Conservation (phyloP, 208 protist genomes). For the Blechomonas ayalai region DNA sequence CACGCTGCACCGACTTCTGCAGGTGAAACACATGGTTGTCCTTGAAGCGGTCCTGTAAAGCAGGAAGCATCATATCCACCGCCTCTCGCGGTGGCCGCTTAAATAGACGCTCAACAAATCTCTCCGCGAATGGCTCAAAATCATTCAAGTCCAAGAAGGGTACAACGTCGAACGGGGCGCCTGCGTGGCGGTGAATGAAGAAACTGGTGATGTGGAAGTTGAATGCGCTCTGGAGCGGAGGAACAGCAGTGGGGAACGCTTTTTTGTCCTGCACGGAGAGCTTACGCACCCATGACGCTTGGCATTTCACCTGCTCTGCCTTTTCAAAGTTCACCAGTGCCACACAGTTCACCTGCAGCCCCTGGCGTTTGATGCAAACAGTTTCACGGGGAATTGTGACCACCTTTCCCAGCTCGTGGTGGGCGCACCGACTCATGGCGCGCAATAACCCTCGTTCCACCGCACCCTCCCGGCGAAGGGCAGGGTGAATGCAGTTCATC, state of each 20-base stretch:
- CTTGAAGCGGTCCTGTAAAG: constrained; percentile 43
- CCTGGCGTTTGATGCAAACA: constrained; percentile 32
- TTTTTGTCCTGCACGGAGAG: not conserved
- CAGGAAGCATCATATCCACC: constrained; percentile 52
- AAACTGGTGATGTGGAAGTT: constrained; percentile 74
- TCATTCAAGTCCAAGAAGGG: constrained; percentile 54
- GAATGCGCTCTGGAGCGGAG: not conserved
- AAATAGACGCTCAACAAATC: constrained; percentile 64
- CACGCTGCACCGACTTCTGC: constrained; percentile 28
- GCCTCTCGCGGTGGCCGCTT: constrained; percentile 27
- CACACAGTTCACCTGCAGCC: constrained; percentile 49
- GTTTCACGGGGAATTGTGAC: constrained; percentile 38
- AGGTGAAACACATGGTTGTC: constrained; percentile 20
- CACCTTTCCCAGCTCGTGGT: constrained; percentile 41
- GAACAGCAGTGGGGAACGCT: too few relatives aligned
- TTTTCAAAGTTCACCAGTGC: constrained; percentile 76
- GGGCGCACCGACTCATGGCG: constrained; percentile 73
- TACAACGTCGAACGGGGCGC: constrained; percentile 43
- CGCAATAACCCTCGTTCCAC: constrained; percentile 65
- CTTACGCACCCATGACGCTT: constrained; percentile 53
- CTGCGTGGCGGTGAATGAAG: constrained; percentile 31
- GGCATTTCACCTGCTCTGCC: constrained; percentile 47
- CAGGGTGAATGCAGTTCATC: constrained; percentile 68
- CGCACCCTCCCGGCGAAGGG: constrained; percentile 31
- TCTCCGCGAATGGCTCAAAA: constrained; percentile 62